Conservation (phyloP, 192 early-diverging fungal species). For the Chytriomyces hyalinus region DNA sequence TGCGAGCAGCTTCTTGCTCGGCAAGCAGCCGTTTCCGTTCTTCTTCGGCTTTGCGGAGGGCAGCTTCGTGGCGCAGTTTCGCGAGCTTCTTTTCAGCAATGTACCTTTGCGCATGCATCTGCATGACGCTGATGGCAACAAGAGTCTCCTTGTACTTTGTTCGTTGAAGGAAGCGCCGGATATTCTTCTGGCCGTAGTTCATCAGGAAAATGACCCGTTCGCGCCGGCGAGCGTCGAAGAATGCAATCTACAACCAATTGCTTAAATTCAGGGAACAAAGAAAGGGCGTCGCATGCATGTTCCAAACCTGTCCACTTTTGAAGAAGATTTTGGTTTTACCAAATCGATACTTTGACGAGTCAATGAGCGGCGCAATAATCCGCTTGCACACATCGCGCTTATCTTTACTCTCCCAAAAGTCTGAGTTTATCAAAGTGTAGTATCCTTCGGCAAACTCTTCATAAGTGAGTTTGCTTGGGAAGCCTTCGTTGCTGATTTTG, state of each 20-base stretch:
- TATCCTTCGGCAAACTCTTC: conserved; percentile 80
- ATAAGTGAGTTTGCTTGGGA: conserved; percentile 83
- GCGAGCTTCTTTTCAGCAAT: neutral
- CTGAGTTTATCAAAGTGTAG: conserved; percentile 28
- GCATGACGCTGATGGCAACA: conserved; percentile 63
- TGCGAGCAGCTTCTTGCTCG: conserved; percentile 66
- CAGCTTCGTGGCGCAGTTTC: neutral
- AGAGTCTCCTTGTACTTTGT: conserved; percentile 47
- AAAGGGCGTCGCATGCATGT: too few species aligned
- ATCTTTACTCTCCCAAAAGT: conserved; percentile 15
- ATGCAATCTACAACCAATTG: conserved; percentile 34
- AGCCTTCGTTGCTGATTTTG: conserved; percentile 85
- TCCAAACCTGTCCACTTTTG: conserved; percentile 81
- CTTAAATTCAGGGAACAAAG: neutral
- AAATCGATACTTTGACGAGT: conserved; percentile 79
- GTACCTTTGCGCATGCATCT: conserved; percentile 56
- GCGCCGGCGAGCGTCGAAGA: conserved; percentile 62
- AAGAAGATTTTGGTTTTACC: conserved; percentile 97
- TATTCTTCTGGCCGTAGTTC: conserved; percentile 56
- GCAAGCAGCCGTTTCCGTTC: conserved; percentile 64
- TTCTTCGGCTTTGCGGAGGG: conserved; percentile 57
- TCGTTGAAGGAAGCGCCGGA: conserved; percentile 67
- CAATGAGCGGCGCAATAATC: conserved; percentile 35
- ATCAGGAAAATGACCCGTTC: conserved; percentile 18
- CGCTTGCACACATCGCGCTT: conserved; percentile 59